Evolutionary conservation across 2,329 filamentous ascomycete genomes (phyloP), one percentile per base, ranked within the genome.

Genomic region (Chalaropsis ovoidea): DNA sequence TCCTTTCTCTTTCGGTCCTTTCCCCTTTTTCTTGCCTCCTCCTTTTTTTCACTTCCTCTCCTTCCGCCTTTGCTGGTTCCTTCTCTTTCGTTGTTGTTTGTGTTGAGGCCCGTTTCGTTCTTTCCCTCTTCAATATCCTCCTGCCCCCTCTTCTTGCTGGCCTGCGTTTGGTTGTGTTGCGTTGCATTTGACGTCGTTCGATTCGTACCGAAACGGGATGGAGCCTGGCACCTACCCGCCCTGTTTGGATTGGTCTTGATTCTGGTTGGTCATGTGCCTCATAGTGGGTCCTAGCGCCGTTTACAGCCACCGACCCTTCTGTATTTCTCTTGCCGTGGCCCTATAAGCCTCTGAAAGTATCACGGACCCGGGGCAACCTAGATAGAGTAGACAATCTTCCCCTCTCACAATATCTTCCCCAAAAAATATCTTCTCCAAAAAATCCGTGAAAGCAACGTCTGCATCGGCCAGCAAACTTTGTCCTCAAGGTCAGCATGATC

Each of bases 151-250:
- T 56, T 56, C 52, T 56, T 39, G 54, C 54, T 22, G 39, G 11
- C n/a, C 4, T 58, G 13, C 27, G 8, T 35, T 58, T 24, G 35
- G 15, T 19, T 35, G 54, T 58, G 54, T 58, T 58, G 54, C 6
- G 24, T 58, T 58, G 27, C 31, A 58, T 58, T 58, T 58, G 54
- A 35, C 31, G 54, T 58, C 54, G 54, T 58, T 58, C 54, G 54
- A 58, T 58, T 19, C 54, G 27, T 58, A 19, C 54, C 54, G 13
- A 58, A 58, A 58, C 54, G 54, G 54, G n/a, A 35, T 19, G 13
- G n/a, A 58, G 54, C 54, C 15, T 58, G n/a, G 10, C 24, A 47
- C 43, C 42, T n/a, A n/a, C 42, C 17, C 11, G 3, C 42, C n/a
- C 4, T 17, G n/a, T 6, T 47, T 47, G 43, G 15, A n/a, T 47